Conservation (phyloP, 257 asterid species). For the Ballota nigra region DNA sequence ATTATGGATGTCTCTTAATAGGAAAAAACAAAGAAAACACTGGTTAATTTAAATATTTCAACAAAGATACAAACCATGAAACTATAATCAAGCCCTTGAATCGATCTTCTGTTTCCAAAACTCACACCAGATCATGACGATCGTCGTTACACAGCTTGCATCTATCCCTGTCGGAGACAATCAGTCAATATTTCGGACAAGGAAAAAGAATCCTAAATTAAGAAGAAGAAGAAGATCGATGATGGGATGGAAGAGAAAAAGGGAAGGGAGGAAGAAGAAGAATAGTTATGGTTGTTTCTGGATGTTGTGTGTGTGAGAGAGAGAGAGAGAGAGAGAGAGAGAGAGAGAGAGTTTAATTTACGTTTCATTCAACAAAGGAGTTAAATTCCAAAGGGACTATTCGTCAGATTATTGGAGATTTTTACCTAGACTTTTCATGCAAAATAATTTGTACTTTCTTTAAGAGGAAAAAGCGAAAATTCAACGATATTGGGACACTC, state of each 20-base stretch:
- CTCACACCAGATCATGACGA: constrained; percentile 7
- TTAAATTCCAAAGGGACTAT: constrained; percentile 40
- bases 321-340: too few species aligned
- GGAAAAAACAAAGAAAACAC: neutral
- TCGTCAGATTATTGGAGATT: constrained; percentile 25
- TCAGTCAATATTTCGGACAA: neutral
- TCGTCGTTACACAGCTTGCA: constrained; percentile 7
- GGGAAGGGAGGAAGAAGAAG: neutral
- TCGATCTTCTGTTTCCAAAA: constrained; percentile 18
- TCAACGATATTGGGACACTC: constrained; percentile 45
- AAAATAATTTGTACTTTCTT: constrained; percentile 15
- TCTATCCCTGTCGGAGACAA: neutral
- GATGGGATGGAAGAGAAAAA: constrained; percentile 2
- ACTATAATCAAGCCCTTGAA: neutral
- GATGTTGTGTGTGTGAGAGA: too few species aligned
- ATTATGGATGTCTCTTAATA: too few species aligned
- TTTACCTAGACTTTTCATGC: constrained; percentile 54
- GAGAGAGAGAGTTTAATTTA: constrained; percentile 13
- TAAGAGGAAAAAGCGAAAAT: constrained; percentile 14
- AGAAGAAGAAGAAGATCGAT: neutral
- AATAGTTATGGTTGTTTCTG: neutral
- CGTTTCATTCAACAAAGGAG: constrained; percentile 41
- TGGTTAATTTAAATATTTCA: neutral
- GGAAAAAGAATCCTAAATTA: neutral
- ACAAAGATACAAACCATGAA: constrained; percentile 20